Conservation (phyloP, 176 grass and related monocot genomes). For the Cocos nucifera region DNA sequence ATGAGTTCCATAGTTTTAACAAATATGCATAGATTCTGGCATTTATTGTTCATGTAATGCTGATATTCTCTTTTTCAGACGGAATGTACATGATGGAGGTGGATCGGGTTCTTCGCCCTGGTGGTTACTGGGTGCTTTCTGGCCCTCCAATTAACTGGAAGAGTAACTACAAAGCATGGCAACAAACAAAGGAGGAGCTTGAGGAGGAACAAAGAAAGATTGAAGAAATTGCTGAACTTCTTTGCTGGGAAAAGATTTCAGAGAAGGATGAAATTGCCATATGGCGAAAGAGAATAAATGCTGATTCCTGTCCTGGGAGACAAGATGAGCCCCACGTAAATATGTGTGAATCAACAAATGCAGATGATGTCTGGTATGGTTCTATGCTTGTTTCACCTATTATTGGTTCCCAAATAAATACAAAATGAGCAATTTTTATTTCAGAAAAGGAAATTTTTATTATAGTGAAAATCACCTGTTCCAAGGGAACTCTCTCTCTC, state of each 20-base stretch:
- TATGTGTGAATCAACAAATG: constrained; percentile 49
- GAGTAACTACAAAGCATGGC: constrained; percentile 53
- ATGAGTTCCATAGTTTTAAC: neutral
- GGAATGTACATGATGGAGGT: constrained; percentile 97
- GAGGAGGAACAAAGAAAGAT: constrained; percentile 60
- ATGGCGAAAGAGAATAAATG: constrained; percentile 68
- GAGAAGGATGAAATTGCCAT: constrained; percentile 59
- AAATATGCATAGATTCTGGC: no score
- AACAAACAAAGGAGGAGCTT: constrained; percentile 55
- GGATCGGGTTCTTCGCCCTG: constrained; percentile 75
- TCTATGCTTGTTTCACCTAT: constrained; percentile 1
- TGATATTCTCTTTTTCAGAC: constrained; percentile 33
- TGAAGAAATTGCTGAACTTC: constrained; percentile 56
- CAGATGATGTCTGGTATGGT: constrained; percentile 51
- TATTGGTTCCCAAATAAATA: neutral
- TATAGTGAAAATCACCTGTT: no score
- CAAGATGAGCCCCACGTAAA: constrained; percentile 25
- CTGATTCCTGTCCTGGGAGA: constrained; percentile 41
- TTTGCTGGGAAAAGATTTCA: constrained; percentile 87
- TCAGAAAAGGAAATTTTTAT: no score
- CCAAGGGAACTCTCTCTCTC: no score
- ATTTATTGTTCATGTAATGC: no score
- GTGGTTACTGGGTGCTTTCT: constrained; percentile 86
- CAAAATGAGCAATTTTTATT: no score
- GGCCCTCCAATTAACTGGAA: constrained; percentile 85